phyloP scores from a whole-genome alignment of 345 rosid genomes.

The Psidium friedrichsthalianum region DNA sequence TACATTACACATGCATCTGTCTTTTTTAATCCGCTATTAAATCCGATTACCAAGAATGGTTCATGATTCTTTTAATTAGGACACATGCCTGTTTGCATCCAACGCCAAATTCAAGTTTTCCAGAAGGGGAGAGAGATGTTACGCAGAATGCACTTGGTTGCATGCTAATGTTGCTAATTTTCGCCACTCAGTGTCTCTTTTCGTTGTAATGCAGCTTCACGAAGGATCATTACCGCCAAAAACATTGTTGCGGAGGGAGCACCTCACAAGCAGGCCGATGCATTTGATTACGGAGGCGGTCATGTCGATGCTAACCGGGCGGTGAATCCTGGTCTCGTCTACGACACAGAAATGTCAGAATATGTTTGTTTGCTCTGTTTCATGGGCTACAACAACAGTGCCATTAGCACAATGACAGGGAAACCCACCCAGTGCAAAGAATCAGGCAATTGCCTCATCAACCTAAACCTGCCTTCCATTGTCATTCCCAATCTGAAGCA shows the following conservation, averaged over 20 bases:
- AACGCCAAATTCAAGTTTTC: background rate
- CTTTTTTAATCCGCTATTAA: background rate
- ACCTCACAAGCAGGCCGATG: constrained; percentile 47
- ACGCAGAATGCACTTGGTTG: background rate
- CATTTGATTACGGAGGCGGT: constrained; percentile 63
- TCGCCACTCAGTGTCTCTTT: background rate
- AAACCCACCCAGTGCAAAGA: constrained; percentile 27
- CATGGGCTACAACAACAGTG: constrained; percentile 37
- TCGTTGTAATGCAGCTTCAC: constrained; percentile 23
- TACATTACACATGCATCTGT: background rate
- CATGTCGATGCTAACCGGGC: constrained; percentile 47
- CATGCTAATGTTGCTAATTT: background rate
- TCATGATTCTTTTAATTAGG: background rate
- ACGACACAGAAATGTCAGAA: constrained; percentile 30
- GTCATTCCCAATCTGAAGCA: constrained; percentile 48
- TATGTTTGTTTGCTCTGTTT: constrained; percentile 47
- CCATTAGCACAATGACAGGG: constrained; percentile 37
- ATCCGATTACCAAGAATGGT: background rate
- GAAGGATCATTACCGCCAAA: constrained; percentile 34
- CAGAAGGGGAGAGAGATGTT: background rate
- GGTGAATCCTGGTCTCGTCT: constrained; percentile 48
- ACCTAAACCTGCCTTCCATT: constrained; percentile 60
- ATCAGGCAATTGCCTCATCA: constrained; percentile 15
- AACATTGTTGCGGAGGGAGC: constrained; percentile 36
- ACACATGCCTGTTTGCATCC: background rate